phyloP scores from a whole-genome alignment of 2,329 filamentous ascomycete genomes.

The Ophiostoma quercus region DNA sequence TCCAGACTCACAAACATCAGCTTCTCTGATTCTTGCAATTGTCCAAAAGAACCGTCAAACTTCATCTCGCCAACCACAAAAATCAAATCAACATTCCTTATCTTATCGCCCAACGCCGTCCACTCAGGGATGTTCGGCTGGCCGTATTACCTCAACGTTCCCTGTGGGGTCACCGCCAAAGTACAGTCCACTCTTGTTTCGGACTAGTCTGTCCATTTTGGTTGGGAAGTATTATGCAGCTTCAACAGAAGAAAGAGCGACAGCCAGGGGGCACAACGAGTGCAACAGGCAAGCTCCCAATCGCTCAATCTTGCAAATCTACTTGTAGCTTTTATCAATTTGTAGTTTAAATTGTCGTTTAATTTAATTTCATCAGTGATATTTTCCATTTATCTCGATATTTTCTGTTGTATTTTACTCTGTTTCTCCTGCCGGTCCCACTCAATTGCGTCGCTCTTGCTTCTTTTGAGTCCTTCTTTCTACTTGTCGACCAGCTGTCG shows the following conservation, averaged over 20 bases:
- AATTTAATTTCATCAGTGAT: neutral
- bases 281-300: slow-evolving; percentile 13
- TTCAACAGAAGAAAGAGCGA: slow-evolving; percentile 23
- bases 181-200: slow-evolving; percentile 4
- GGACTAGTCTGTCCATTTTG: slow-evolving; percentile 23
- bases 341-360: neutral
- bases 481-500: neutral
- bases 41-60: neutral
- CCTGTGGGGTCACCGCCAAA: slow-evolving; percentile 20
- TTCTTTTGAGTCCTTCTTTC: neutral
- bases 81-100: slow-evolving; percentile 15
- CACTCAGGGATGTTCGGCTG: neutral
- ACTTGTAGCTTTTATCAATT: slow-evolving; percentile 10
- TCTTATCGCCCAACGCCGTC: slow-evolving; percentile 25
- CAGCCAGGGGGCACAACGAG: slow-evolving; percentile 15
- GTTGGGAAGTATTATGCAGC: slow-evolving; percentile 24
- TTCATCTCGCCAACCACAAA: neutral
- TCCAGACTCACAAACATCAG: neutral
- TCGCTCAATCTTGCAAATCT: slow-evolving; percentile 7
- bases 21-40: neutral
- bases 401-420: slow-evolving; percentile 6
- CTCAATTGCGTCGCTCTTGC: slow-evolving; percentile 13
- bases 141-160: slow-evolving; percentile 24
- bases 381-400: neutral
- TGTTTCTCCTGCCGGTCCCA: neutral